Evolutionary conservation across 768 basidiomycete genomes (phyloP).

Genomic region (Boletus rubropictus): DNA sequence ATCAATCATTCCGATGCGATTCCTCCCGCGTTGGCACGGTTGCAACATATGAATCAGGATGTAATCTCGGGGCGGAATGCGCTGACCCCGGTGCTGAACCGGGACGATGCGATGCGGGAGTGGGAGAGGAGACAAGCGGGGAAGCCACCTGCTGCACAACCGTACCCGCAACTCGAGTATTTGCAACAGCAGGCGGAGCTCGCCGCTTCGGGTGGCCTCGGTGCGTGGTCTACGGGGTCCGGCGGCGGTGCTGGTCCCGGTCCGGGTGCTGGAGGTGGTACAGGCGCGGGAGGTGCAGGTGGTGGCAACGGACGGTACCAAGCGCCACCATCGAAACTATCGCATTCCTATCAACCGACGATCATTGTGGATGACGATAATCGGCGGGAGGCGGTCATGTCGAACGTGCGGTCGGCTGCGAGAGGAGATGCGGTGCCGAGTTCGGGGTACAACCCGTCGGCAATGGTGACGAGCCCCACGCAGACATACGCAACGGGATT

Average conservation of each 20-base stretch:
- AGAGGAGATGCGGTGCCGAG: conserved; percentile 40
- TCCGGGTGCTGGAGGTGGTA: background rate
- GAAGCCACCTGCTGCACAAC: conserved; percentile 62
- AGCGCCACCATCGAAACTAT: conserved; percentile 30
- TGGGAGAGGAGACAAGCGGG: conserved; percentile 90
- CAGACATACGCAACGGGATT: conserved; percentile 55
- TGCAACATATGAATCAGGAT: conserved; percentile 86
- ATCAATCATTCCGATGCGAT: conserved; percentile 83
- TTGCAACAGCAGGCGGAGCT: conserved; percentile 91
- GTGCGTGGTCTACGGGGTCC: conserved; percentile 45
- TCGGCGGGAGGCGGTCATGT: conserved; percentile 75
- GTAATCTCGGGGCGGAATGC: conserved; percentile 68
- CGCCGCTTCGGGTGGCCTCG: conserved; percentile 55
- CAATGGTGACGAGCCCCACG: conserved; percentile 68
- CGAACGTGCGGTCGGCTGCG: conserved; percentile 65
- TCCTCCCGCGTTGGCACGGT: conserved; percentile 87
- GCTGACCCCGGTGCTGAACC: conserved; percentile 87
- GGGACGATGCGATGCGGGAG: conserved; percentile 92
- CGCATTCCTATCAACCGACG: conserved; percentile 44
- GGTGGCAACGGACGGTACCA: conserved; percentile 40
- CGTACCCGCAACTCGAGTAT: conserved; percentile 86
- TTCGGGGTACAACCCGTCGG: conserved; percentile 40
- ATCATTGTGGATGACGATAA: conserved; percentile 64
- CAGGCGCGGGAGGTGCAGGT: conserved; percentile 19
- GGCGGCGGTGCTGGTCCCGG: conserved; percentile 4